Conservation (phyloP, 1,139 yeast species). For the Candida sp. region DNA sequence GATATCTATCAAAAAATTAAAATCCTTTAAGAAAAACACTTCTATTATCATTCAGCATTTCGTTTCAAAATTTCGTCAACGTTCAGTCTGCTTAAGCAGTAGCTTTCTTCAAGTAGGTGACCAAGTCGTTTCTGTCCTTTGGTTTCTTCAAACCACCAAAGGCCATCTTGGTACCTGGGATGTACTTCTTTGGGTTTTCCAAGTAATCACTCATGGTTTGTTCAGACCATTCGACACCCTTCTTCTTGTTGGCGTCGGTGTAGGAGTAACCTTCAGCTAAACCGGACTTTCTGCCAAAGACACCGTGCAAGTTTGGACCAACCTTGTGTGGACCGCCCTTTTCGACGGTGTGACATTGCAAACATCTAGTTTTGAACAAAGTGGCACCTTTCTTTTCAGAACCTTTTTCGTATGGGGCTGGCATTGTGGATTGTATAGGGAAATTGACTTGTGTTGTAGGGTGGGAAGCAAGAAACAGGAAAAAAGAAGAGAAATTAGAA, state of each 20-base stretch:
- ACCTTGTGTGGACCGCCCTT: slow-evolving; percentile 98
- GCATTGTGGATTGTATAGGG: slow-evolving; percentile 38
- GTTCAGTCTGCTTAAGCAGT: slow-evolving; percentile 46
- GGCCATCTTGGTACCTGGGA: slow-evolving; percentile 99
- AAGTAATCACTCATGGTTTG: slow-evolving; percentile 94
- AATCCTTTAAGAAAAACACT: background rate
- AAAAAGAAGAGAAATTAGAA: background rate
- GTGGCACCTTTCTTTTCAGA: slow-evolving; percentile 98
- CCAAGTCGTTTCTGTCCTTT: slow-evolving; percentile 97
- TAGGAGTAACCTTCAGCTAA: slow-evolving; percentile 91
- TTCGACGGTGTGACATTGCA: slow-evolving; percentile 98
- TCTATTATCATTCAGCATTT: background rate
- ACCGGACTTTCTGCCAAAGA: slow-evolving; percentile 93
- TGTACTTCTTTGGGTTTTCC: slow-evolving; percentile 99
- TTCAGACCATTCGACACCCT: slow-evolving; percentile 87
- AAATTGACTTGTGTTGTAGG: background rate
- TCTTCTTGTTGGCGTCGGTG: slow-evolving; percentile 98
- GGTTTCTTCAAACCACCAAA: slow-evolving; percentile 99
- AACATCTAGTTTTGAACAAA: slow-evolving; percentile 98
- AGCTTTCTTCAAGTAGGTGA: slow-evolving; percentile 87
- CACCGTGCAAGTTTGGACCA: slow-evolving; percentile 98
- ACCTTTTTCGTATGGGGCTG: slow-evolving; percentile 74
- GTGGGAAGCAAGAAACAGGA: background rate
- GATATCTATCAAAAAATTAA: background rate
- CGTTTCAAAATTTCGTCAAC: background rate